Evolutionary conservation across 148 eudicot genomes (phyloP), one percentile per base, ranked within the genome.

Genomic region (Silene uniflora): DNA sequence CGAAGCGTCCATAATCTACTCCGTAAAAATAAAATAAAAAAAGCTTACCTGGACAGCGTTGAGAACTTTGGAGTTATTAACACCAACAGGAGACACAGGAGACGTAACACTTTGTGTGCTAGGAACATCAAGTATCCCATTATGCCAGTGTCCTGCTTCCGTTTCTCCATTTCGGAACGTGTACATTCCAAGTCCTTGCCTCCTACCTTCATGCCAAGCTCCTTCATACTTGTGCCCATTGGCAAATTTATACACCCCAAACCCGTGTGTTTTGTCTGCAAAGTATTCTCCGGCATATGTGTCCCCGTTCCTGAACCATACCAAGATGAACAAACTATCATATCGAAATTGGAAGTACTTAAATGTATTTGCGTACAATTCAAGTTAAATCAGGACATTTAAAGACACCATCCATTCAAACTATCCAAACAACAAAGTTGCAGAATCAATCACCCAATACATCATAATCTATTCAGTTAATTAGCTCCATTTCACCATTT

Each of bases 171-270:
- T 91, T 84, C 97, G 86, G 75, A 91, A 93, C 5, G 97, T 88
- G 84, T 93, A 93, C 92, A 89, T 89, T 22, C 98, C 98, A 62
- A 91, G 95, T 63, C 98, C 98, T 87, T 93, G 98, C 81, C 98
- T 88, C 80, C 84, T 88, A 17, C 98, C 98, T 83, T 93, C 98
- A 65, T 93, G 98, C 98, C 98, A 93, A 19, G 97, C 89, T 81
- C 98, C 98, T 85, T 93, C 98, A 68, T 89, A 93, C 7, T 84
- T 82, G 83, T 93, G 98, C 27, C 93, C 95, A 78, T 93, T 93
- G n/a, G 89, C 91, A 86, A 93, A 93, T 65, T 81, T 82, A 79
- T 93, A 93, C 0, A 90, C 87, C 67, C 98, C 98, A 78, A 89
- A 93, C 21, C 98, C 98, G 77, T 93, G 98, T 94, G 91, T 93